Conservation (phyloP, 306 rosid species). For the Mucuna pruriens region DNA sequence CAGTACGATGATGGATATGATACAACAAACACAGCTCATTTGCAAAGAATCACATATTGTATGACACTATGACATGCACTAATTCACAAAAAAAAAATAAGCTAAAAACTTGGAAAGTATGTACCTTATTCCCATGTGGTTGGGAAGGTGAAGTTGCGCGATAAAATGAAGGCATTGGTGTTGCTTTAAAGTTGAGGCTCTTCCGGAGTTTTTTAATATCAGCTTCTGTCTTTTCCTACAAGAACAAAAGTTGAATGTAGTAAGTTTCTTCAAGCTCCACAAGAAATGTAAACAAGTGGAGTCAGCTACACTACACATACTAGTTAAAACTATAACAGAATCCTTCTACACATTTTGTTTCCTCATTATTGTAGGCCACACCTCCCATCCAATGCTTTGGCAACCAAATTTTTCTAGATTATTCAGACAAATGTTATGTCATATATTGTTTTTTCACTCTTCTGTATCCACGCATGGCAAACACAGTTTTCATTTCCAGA, state of each 20-base stretch:
- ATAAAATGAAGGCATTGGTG: constrained; percentile 76
- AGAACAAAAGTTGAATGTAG: constrained; percentile 13
- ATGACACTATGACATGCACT: not conserved
- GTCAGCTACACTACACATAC: not conserved
- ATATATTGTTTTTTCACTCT: not conserved
- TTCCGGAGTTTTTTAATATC: constrained; percentile 64
- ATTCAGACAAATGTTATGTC: not conserved
- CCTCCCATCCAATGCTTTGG: not conserved
- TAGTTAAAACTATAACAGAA: not conserved
- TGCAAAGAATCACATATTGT: not conserved
- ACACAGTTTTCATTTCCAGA: not conserved
- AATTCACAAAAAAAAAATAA: not conserved
- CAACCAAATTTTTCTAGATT: not conserved
- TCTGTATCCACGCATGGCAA: not conserved
- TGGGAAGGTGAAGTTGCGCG: constrained; percentile 39
- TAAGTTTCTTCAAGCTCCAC: constrained; percentile 34
- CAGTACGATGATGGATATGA: not conserved
- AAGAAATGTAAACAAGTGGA: not conserved
- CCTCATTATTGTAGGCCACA: not conserved
- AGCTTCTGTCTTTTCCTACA: constrained; percentile 70
- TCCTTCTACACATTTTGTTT: not conserved
- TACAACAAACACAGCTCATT: not conserved
- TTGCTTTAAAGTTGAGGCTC: constrained; percentile 78
- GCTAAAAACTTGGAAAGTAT: not conserved
- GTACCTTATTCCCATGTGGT: constrained; percentile 64